Evolutionary conservation across 768 basidiomycete genomes (phyloP).

Genomic region (Lyophyllum shimeji): DNA sequence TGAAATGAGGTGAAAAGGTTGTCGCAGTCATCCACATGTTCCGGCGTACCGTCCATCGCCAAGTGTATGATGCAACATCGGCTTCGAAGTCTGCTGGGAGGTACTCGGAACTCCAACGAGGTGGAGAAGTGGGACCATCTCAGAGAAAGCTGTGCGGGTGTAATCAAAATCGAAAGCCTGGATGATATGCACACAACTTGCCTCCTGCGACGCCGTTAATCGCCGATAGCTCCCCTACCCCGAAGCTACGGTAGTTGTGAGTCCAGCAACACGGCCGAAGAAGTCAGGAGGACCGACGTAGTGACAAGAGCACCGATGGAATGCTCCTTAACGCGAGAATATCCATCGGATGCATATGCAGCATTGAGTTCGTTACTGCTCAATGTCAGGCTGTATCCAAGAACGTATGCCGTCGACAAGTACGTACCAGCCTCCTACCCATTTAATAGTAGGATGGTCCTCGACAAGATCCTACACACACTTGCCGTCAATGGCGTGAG

Average conservation of each 20-base stretch:
- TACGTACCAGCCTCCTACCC: constrained; percentile 82
- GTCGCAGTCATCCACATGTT: not conserved
- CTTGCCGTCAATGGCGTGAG: not conserved
- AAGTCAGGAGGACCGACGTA: constrained; percentile 46
- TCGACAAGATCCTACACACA: constrained; percentile 72
- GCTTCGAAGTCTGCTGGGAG: constrained; percentile 8
- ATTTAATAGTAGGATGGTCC: constrained; percentile 72
- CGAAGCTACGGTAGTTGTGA: constrained; percentile 53
- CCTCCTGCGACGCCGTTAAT: constrained; percentile 83
- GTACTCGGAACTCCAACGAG: constrained; percentile 57
- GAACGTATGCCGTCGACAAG: too few species aligned
- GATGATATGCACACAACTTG: constrained; percentile 21
- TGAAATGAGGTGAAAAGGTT: constrained; percentile 18
- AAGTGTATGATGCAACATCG: constrained; percentile 15
- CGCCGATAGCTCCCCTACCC: constrained; percentile 92
- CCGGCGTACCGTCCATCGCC: constrained; percentile 13
- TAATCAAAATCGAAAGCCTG: not conserved
- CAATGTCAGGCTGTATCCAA: not conserved
- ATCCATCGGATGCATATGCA: constrained; percentile 90
- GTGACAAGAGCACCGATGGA: constrained; percentile 75
- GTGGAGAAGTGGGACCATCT: constrained; percentile 89
- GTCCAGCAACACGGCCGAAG: not conserved
- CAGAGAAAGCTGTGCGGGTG: constrained; percentile 59
- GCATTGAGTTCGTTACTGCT: constrained; percentile 81
- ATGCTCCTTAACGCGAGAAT: constrained; percentile 81